A percentile compares a stretch with the other conserved stretches of the same genome.
phyloP scores from a whole-genome alignment of 352 stramenopile genomes.

The Saprolegnia parasitica region DNA sequence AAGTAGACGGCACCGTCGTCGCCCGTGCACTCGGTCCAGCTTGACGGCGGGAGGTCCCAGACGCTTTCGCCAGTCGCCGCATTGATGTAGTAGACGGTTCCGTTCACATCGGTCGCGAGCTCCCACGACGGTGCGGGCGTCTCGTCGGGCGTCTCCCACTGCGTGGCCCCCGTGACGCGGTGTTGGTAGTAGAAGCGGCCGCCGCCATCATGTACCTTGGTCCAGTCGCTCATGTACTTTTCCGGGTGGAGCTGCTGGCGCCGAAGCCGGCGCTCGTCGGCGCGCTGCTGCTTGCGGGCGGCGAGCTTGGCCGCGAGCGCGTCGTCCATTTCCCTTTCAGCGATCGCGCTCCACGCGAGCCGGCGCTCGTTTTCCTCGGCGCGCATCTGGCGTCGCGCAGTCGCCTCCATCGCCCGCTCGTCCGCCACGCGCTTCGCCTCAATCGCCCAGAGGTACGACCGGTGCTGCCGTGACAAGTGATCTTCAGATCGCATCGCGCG shows the following conservation, averaged over 20 bases:
- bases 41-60: not conserved
- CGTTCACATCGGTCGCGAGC: slow-evolving; percentile 51
- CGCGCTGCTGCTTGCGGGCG: slow-evolving; percentile 1
- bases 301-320: slow-evolving; percentile 12
- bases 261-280: slow-evolving; percentile 2
- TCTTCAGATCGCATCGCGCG: slow-evolving; percentile 12
- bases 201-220: slow-evolving; percentile 30
- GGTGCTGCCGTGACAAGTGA: not conserved
- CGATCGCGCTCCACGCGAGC: slow-evolving; percentile 8
- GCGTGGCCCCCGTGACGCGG: slow-evolving; percentile 54
- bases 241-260: slow-evolving; percentile 9
- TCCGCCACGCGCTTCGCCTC: not conserved
- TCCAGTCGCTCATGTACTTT: slow-evolving; percentile 22
- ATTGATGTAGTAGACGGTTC: slow-evolving; percentile 79
- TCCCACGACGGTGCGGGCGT: slow-evolving; percentile 37
- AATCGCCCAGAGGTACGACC: not conserved
- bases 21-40: slow-evolving; percentile 62
- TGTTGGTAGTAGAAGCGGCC: slow-evolving; percentile 67
- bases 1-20: slow-evolving; percentile 72
- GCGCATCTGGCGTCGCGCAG: not conserved
- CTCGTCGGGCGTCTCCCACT: slow-evolving; percentile 51
- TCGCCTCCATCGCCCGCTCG: not conserved
- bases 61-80: slow-evolving; percentile 36
- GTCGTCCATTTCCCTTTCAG: not conserved
- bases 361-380: not conserved